phyloP scores from a whole-genome alignment of 257 asterid genomes.

The Linaria vulgaris region DNA sequence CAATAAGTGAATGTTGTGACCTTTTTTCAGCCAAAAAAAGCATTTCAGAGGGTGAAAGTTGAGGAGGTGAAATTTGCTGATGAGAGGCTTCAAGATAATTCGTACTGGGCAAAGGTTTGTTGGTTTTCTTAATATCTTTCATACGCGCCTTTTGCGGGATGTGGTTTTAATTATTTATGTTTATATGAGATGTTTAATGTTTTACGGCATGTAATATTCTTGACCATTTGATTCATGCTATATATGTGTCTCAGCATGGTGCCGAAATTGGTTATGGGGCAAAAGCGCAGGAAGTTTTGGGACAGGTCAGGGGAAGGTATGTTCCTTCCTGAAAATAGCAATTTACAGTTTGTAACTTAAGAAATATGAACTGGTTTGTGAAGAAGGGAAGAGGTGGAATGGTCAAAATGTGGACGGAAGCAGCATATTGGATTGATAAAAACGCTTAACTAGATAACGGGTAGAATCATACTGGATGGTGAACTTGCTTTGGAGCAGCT shows the following conservation, averaged over 20 bases:
- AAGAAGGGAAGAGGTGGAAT: neutral
- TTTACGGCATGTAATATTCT: neutral
- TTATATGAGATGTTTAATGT: neutral
- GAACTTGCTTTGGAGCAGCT: neutral
- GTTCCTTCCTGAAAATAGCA: slow-evolving; percentile 21
- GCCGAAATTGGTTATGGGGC: slow-evolving; percentile 97
- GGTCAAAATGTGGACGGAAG: neutral
- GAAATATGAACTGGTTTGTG: neutral
- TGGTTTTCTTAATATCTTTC: slow-evolving; percentile 5
- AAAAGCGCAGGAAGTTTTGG: slow-evolving; percentile 92
- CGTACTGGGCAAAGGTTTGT: slow-evolving; percentile 96
- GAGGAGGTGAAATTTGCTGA: slow-evolving; percentile 62
- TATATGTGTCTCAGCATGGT: slow-evolving; percentile 57
- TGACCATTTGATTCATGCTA: neutral
- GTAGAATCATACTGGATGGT: slow-evolving; percentile 1
- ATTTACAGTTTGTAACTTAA: neutral
- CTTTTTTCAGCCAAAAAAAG: slow-evolving; percentile 74
- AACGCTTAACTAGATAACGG: slow-evolving; percentile 10
- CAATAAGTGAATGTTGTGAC: slow-evolving; percentile 12
- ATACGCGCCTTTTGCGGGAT: neutral
- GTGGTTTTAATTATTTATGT: neutral
- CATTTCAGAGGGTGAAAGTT: slow-evolving; percentile 70
- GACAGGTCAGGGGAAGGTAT: slow-evolving; percentile 96
- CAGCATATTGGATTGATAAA: neutral
- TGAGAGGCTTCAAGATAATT: slow-evolving; percentile 91